These are phyloP conservation scores for Daldinia eschscholtzii DNA, from an alignment of 2,329 filamentous ascomycete genomes.

Conservation along the genomic window DNA sequence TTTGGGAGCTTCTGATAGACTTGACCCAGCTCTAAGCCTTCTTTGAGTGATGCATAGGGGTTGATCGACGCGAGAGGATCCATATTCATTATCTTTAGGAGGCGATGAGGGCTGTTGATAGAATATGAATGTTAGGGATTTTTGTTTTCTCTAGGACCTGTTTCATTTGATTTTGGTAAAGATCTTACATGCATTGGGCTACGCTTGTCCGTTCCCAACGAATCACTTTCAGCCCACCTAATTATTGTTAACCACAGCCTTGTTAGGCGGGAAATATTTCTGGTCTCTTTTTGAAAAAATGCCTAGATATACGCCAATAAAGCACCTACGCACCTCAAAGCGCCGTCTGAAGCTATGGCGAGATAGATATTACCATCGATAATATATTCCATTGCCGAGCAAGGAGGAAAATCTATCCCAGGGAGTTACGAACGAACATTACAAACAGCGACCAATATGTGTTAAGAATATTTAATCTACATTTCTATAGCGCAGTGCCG, in stretches of 20 bases:
- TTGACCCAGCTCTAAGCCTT: constrained; percentile 2
- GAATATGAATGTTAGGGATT: background rate
- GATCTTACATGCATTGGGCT: background rate
- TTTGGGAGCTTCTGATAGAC: constrained; percentile 25
- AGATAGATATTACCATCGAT: too few species aligned
- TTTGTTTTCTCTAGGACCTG: background rate
- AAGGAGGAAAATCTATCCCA: too few species aligned
- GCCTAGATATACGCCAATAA: too few species aligned
- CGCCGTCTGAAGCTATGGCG: background rate
- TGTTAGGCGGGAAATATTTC: too few species aligned
- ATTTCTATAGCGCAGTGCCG: background rate
- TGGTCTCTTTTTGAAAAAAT: too few species aligned
- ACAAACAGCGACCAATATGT: background rate
- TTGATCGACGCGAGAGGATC: constrained; percentile 36
- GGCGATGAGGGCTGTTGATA: background rate
- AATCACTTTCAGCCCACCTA: background rate
- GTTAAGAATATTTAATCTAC: background rate
- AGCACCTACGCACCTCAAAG: background rate
- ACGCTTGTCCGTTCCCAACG: background rate
- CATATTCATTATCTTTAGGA: background rate
- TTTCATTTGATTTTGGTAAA: background rate
- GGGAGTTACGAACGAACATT: background rate
- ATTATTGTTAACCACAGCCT: background rate
- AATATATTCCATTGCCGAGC: background rate
- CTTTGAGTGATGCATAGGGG: constrained; percentile 32